Base-by-base conservation (phyloP, 2,329 filamentous ascomycete species). In the Colletotrichum eleusines region DNA sequence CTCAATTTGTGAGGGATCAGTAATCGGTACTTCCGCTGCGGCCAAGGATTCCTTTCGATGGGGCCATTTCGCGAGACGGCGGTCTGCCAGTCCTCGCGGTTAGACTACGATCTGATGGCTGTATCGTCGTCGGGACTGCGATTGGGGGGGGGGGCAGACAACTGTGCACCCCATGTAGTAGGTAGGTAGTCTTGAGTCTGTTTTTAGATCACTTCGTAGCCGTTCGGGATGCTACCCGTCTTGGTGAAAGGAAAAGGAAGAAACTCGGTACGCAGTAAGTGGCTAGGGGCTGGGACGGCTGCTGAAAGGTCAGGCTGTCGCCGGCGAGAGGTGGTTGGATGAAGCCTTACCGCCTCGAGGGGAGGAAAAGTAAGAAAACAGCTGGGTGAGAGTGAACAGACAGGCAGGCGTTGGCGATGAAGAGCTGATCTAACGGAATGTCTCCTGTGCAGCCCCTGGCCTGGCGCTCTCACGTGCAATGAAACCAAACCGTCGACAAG, bases 261-360 rank as follows among this genome's bases (percentile, higher is more conserved):
- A 33, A 33, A 11, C 44, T 55, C 5, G 12, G 6, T 40, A 16
- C 20, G n/a, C n/a, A 55, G 35, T 16, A n/a, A 18, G 28, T 40
- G 53, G 53, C 33, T 3, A 18, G 26, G 31, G 12, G 40, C n/a
- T 38, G 53, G 20, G 14, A 26, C 33, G 16, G 33, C 1, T 26
- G 33, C 33, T 26, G n/a, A 40, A 5, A 6, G n/a, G n/a, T 11
- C n/a, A 23, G 38, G 14, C 8, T 38, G 54, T 57, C 54, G 12
- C 35, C 35, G 23, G 23, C 33, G 14, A 57, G n/a, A 57, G n/a
- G n/a, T 57, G 54, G 35, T 57, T 57, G 54, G 35, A 57, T 57
- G 11, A 55, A 38, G 53, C n/a, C 8, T 55, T 55, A 55, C 53
- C 33, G 53, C 53, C 53, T 55, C 53, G 53, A 23, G n/a, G n/a